These are phyloP conservation scores for Teratosphaeria zuluensis DNA, from an alignment of 2,329 filamentous ascomycete genomes.

Conservation along the genomic window DNA sequence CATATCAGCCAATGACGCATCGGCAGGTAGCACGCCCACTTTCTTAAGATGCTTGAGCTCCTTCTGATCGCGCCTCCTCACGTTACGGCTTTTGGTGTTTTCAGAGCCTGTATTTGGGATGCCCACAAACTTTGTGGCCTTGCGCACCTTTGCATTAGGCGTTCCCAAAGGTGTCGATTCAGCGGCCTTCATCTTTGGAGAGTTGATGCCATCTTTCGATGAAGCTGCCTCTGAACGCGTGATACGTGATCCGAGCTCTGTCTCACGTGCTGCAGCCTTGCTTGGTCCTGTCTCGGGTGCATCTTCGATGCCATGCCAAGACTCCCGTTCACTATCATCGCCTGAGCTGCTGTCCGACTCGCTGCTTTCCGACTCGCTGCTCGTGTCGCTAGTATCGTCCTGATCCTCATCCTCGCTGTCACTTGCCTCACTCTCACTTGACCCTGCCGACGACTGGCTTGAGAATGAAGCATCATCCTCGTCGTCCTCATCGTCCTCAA, in stretches of 20 bases:
- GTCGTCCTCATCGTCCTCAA: conserved; percentile 6
- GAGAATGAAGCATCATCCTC: conserved; percentile 2
- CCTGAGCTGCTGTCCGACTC: conserved; percentile 7
- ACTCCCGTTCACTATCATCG: conserved; percentile 2
- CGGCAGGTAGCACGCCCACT: conserved; percentile 40
- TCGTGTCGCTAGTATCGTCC: conserved; percentile 8
- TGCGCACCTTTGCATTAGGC: not conserved
- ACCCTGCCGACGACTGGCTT: not conserved
- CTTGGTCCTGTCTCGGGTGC: not conserved
- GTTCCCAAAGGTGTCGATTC: conserved; percentile 1
- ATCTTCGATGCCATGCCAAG: conserved; percentile 4
- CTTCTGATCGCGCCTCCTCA: conserved; percentile 41
- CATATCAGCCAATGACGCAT: conserved; percentile 44
- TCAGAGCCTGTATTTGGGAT: conserved; percentile 38
- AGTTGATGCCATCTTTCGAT: not conserved
- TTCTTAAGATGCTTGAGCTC: conserved; percentile 44
- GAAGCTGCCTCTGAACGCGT: not conserved
- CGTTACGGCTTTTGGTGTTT: conserved; percentile 47
- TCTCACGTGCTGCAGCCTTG: conserved; percentile 1
- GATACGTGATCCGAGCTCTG: conserved; percentile 1
- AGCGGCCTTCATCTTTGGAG: not conserved
- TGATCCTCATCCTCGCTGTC: conserved; percentile 6
- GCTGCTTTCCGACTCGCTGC: conserved; percentile 9
- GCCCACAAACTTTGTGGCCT: not conserved
- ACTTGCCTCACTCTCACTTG: not conserved